Conservation (phyloP, 441 rosid species). For the Francoa sonchifolia region DNA sequence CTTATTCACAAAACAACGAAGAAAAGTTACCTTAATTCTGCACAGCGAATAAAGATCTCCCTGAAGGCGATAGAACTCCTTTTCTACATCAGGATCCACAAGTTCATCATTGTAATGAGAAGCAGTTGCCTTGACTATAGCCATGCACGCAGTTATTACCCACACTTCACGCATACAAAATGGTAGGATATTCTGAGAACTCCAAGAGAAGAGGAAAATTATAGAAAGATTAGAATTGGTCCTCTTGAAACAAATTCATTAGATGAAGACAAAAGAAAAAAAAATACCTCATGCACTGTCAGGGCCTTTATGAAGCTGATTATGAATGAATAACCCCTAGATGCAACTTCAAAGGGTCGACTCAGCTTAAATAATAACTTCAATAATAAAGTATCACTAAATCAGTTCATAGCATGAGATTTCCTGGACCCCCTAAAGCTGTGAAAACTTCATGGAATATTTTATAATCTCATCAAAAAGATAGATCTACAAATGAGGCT, state of each 20-base stretch:
- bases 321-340: slow-evolving; percentile 80
- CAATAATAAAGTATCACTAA: slow-evolving; percentile 9
- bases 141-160: slow-evolving; percentile 89
- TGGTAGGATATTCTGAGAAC: slow-evolving; percentile 51
- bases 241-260: slow-evolving; percentile 9
- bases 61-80: slow-evolving; percentile 83
- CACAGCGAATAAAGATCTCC: slow-evolving; percentile 95
- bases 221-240: slow-evolving; percentile 16
- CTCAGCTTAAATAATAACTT: slow-evolving; percentile 88
- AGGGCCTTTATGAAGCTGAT: slow-evolving; percentile 74
- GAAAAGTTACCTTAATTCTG: slow-evolving; percentile 62
- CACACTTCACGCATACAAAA: slow-evolving; percentile 95
- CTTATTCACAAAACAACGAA: neutral
- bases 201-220: slow-evolving; percentile 14
- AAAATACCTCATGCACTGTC: slow-evolving; percentile 65
- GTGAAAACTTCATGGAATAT: too few species aligned
- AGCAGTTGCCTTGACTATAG: slow-evolving; percentile 57
- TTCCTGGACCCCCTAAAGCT: neutral
- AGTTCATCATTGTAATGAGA: slow-evolving; percentile 57
- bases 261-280: slow-evolving; percentile 3
- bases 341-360: slow-evolving; percentile 95
- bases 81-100: slow-evolving; percentile 65
- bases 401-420: too few species aligned
- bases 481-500: too few species aligned
- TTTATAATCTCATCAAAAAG: too few species aligned